A percentile compares a stretch with the other conserved stretches of the same genome.
Conservation (phyloP, 1,284 basidiomycete species). For the Salmacisia buchloeana region DNA sequence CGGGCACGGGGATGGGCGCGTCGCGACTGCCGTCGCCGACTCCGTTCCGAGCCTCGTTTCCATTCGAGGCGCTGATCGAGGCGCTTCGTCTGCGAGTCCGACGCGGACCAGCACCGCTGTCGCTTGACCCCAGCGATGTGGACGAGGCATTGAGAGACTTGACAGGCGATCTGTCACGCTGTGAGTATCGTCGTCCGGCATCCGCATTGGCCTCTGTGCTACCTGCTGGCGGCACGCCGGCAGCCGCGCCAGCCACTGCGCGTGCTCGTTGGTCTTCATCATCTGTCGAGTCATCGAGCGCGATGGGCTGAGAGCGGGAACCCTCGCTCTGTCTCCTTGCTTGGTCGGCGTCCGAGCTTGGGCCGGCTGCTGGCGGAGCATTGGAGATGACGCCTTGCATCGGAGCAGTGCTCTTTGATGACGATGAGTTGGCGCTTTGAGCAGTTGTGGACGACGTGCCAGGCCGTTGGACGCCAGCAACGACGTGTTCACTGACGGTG, state of each 20-base stretch:
- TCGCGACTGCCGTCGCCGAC: conserved; percentile 21
- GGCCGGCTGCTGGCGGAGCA: no score
- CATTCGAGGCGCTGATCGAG: not conserved
- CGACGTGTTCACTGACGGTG: conserved; percentile 1
- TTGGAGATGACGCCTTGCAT: no score
- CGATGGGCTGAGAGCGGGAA: not conserved
- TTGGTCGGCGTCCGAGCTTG: no score
- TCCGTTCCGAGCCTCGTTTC: not conserved
- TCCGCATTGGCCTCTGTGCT: not conserved
- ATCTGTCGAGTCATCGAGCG: conserved; percentile 3
- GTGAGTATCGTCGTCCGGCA: not conserved
- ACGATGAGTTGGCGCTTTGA: no score
- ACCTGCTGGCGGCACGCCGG: not conserved
- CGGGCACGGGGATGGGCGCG: no score
- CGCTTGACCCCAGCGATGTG: not conserved
- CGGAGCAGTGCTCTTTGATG: no score
- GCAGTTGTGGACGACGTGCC: no score
- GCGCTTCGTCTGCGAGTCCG: not conserved
- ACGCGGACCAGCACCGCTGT: not conserved
- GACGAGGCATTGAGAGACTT: not conserved
- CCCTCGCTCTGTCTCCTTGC: conserved; percentile 5
- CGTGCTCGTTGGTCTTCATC: not conserved
- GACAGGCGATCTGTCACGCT: not conserved
- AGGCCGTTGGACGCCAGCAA: not conserved
- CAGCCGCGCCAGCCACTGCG: no score